Base-by-base conservation (phyloP, 768 basidiomycete genomes). In the Kwoniella sp. region DNA sequence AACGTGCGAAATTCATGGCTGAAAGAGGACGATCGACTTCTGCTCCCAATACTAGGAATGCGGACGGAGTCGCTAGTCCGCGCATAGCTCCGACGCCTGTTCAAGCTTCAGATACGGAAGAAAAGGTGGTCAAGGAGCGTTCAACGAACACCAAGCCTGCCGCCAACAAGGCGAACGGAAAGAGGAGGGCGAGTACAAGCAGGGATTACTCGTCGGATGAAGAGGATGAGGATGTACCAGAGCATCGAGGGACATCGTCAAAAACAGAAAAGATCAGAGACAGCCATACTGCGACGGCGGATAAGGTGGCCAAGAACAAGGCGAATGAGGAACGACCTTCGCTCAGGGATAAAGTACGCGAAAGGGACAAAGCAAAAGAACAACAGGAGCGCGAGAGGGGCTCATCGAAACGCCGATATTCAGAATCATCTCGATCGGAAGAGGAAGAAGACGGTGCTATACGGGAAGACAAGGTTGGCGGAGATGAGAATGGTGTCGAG, bases 1-100 rank as follows among this genome's bases (percentile, higher is more conserved):
- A 69, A 48, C 64, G 55, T 46, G 72, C 72, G 9, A 74, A 71
- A 37, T 69, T 69, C 58, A 48, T 67, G 25, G 69, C 69, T 12
- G 69, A 70, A 47, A 56, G 67, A 21, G 60, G 61, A 25, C 44
- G 72, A 44, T 58, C 72, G 19, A 56, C 61, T 2, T 67, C 64
- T 30, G 36, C 68, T n/a, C 68, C 72, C 8, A 70, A 68, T 55
- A 33, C 52, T 21, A 68, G 68, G 37, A 46, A 50, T 22, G 47
- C 22, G 10, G 66, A 68, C 19, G 66, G 55, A 4, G 49, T 30
- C 6, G 64, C 70, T 10, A 63, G 65, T 56, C 68, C 64, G 30
- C 30, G 57, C 15, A 19, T 26, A 13, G 33, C 26, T 15, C 55
- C 53, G 46, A 21, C 36, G 2, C 33, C 49, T 19, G n/a, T 58